Evolutionary conservation across 306 rosid species (phyloP).

Genomic region (Lotus japonicus): DNA sequence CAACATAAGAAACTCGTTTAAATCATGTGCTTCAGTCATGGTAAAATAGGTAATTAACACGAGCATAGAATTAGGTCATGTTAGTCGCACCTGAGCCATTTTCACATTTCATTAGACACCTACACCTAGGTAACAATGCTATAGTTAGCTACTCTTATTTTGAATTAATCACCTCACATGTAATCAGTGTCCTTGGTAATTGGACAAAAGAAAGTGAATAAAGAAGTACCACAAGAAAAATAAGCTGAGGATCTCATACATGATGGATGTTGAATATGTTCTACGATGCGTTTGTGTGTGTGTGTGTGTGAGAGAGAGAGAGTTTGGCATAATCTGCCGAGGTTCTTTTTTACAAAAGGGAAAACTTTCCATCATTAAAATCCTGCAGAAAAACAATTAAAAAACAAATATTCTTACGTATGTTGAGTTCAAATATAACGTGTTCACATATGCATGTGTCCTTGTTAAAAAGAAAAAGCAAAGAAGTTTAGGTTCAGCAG

Average conservation of each 20-base stretch:
- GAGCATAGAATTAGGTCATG: background rate
- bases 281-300: no score
- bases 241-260: background rate
- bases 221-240: background rate
- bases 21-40: background rate
- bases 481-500: slow-evolving; percentile 19
- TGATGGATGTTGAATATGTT: background rate
- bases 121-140: background rate
- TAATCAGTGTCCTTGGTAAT: background rate
- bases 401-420: background rate
- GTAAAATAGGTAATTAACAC: background rate
- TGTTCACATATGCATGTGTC: slow-evolving; percentile 4
- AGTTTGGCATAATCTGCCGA: background rate
- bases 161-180: background rate
- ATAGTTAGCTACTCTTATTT: background rate
- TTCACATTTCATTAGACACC: background rate
- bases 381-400: background rate
- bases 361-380: background rate
- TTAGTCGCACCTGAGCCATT: background rate
- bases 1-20: background rate
- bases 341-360: background rate
- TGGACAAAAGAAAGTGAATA: background rate
- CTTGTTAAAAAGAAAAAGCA: slow-evolving; percentile 30
- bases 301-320: background rate
- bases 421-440: background rate